Evolutionary conservation across 208 protist genomes (phyloP), one percentile per base, ranked within the genome.

Genomic region (Trypanosoma scelopori): DNA sequence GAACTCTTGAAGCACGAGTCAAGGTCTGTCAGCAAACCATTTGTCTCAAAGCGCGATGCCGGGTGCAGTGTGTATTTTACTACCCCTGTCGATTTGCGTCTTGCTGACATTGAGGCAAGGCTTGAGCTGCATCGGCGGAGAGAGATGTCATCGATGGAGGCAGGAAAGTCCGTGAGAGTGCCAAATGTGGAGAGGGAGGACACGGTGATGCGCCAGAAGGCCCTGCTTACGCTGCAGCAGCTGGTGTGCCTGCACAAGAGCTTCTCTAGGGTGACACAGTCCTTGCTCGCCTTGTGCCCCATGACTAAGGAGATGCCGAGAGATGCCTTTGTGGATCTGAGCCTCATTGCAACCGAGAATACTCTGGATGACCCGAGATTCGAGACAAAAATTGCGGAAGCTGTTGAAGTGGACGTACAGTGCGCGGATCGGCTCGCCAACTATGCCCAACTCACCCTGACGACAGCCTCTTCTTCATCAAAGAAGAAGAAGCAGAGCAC

Each of bases 61-160:
- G 74, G 66, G 27, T 79, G 67, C 56, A 69, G 56, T 41, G 71
- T 69, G 15, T 67, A 65, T 11, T 68, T 67, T 35, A 69, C 69
- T 25, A 76, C 69, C 30, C 59, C 78, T 15, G 59, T 87, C 43
- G 71, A 87, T 61, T 75, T 89, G 35, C 76, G 84, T 11, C 12
- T 87, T 3, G 65, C 73, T 7, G 76, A 79, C 47, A 50, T 96
- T 22, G 80, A 89, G 52, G 72, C 76, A 22, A 68, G 81, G 37
- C 55, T 94, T 3, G 63, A 37, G 5, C 83, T 84, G 63, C 82
- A 90, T 53, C 65, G 79, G 23, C 57, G 73, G 13, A 51, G 82
- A 6, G 64, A 65, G 43, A 51, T 71, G 47, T 50, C 73, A n/a
- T 75, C 69, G 35, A 59, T 48, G 35, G 64, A 69, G 18, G 28